A percentile compares a stretch with the other conserved stretches of the same genome.
phyloP scores from a whole-genome alignment of 2,329 filamentous ascomycete genomes.

The Colletotrichum sublineola region DNA sequence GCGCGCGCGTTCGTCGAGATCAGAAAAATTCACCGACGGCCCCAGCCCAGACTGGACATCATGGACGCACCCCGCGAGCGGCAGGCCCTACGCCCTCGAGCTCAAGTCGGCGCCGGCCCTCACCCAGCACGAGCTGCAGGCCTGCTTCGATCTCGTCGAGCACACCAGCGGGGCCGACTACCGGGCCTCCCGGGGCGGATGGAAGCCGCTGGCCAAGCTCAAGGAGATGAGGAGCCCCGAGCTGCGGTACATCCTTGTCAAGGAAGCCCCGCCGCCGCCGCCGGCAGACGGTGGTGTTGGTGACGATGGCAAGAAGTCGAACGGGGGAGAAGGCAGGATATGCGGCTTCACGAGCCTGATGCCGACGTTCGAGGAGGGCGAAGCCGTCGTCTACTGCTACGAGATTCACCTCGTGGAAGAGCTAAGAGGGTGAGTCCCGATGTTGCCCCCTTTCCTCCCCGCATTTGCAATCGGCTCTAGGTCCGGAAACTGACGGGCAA shows the following conservation, averaged over 20 bases:
- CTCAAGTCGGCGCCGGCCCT: conserved; percentile 59
- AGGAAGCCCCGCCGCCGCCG: conserved; percentile 38
- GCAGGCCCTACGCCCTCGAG: conserved; percentile 56
- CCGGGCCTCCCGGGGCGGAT: conserved; percentile 70
- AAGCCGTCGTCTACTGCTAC: conserved; percentile 81
- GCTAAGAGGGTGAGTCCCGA: conserved; percentile 64
- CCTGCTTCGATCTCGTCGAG: conserved; percentile 71
- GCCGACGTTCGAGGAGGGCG: conserved; percentile 76
- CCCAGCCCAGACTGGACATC: conserved; percentile 49
- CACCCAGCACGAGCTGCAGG: conserved; percentile 58
- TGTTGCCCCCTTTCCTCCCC: neutral
- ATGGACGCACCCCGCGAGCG: conserved; percentile 67
- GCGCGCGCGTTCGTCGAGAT: no score
- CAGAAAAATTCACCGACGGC: neutral
- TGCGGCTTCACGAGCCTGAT: conserved; percentile 76
- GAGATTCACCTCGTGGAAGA: conserved; percentile 77
- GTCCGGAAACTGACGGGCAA: neutral
- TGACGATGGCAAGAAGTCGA: conserved; percentile 36
- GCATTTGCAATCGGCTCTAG: no score
- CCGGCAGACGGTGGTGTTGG: neutral
- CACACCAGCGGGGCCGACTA: conserved; percentile 76
- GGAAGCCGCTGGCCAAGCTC: conserved; percentile 72
- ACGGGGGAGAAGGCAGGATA: conserved; percentile 48
- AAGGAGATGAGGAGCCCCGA: conserved; percentile 77
- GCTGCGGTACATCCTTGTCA: conserved; percentile 77